Evolutionary conservation across 495 filamentous ascomycete genomes (phyloP).

Genomic region (Aspergillus wentii): DNA sequence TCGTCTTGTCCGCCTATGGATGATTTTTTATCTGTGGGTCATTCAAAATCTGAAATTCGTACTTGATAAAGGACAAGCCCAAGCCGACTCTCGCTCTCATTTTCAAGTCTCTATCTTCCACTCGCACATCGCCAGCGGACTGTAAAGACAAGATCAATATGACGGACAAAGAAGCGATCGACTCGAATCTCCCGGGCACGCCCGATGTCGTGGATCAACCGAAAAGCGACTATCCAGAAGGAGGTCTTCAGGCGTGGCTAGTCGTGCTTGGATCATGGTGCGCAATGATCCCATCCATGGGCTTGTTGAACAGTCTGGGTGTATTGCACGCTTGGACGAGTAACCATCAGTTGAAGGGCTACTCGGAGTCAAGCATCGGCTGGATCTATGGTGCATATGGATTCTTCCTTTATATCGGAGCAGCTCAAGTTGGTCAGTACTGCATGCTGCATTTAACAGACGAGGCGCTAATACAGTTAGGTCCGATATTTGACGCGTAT

Average conservation of each 20-base stretch:
- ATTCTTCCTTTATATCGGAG: conserved; percentile 51
- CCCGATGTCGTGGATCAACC: too few species aligned
- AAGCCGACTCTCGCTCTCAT: too few species aligned
- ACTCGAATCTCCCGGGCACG: too few species aligned
- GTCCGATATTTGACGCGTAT: conserved; percentile 27
- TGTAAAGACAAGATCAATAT: too few species aligned
- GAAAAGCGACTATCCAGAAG: conserved; percentile 60
- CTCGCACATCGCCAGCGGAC: too few species aligned
- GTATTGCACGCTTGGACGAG: conserved; percentile 55
- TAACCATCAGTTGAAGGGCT: conserved; percentile 49
- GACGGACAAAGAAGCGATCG: too few species aligned
- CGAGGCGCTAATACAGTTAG: conserved; percentile 1
- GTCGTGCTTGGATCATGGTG: conserved; percentile 62
- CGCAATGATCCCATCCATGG: conserved; percentile 57
- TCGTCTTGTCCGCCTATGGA: too few species aligned
- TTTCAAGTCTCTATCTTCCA: too few species aligned
- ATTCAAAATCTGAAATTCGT: too few species aligned
- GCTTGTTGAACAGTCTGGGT: conserved; percentile 64
- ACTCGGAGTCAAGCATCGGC: conserved; percentile 55
- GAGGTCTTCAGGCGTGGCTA: conserved; percentile 61
- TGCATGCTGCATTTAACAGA: conserved; percentile 1
- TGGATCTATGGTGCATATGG: conserved; percentile 70
- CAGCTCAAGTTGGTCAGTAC: conserved; percentile 31
- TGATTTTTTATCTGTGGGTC: too few species aligned
- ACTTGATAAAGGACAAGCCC: too few species aligned